phyloP scores from a whole-genome alignment of 1,139 yeast species.

The Hemisphaericaspora xylanilytica region DNA sequence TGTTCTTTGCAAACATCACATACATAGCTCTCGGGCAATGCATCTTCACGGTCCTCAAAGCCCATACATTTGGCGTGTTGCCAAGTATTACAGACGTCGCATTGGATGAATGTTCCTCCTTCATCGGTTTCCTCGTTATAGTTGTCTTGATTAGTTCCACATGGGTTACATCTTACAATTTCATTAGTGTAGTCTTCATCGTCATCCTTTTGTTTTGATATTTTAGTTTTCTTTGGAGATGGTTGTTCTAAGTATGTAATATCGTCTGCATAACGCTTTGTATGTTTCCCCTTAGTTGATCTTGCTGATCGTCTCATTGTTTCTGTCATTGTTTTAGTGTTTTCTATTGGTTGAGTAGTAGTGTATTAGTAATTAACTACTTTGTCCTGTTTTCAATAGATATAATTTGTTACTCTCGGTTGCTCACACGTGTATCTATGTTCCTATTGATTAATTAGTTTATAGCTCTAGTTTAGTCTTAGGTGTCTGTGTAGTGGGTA shows the following conservation, averaged over 20 bases:
- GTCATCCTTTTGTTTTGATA: constrained; percentile 16
- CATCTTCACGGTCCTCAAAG: constrained; percentile 23
- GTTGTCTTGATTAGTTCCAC: constrained; percentile 64
- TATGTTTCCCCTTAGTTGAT: constrained; percentile 41
- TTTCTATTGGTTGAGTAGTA: too few species aligned
- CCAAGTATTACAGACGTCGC: constrained; percentile 80
- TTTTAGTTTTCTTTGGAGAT: constrained; percentile 17
- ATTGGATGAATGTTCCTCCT: constrained; percentile 70
- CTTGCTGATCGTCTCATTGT: constrained; percentile 35
- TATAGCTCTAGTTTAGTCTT: too few species aligned
- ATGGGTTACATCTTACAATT: constrained; percentile 61
- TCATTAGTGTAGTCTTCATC: constrained; percentile 38
- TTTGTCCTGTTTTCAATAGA: too few species aligned
- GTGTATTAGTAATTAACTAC: too few species aligned
- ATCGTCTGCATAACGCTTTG: constrained; percentile 27
- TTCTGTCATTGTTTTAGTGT: background rate
- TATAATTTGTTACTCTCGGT: too few species aligned
- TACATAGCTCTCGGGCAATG: constrained; percentile 31
- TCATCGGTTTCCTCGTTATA: constrained; percentile 60
- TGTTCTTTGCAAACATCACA: constrained; percentile 30
- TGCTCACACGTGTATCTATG: too few species aligned
- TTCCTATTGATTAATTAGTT: too few species aligned
- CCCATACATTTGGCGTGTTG: constrained; percentile 80
- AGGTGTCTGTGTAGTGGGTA: too few species aligned
- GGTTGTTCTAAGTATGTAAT: constrained; percentile 19